Evolutionary conservation across 1,284 basidiomycete species (phyloP), one percentile per base, ranked within the genome.

Genomic region (Sanghuangporus baumii): DNA sequence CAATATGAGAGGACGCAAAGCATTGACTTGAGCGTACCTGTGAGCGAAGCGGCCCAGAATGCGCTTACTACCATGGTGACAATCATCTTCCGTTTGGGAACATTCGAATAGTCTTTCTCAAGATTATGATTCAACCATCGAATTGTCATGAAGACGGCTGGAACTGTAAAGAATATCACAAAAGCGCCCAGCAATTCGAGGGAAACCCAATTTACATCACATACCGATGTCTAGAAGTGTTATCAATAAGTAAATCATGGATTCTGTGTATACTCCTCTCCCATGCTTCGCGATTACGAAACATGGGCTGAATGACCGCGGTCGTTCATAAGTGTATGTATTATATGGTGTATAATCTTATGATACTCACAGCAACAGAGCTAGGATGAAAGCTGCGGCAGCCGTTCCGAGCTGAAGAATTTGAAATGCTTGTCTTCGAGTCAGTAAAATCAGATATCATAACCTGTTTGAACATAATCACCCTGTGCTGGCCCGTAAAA

Each of bases 61-160:
- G 61, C 55, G 37, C 36, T 20, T 41, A 67, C 40, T 50, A 63
- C 60, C 61, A 63, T 37, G 36, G 61, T n/a, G 57, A 57, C 40
- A 31, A 61, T 36, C 47, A 61, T 50, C 20, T 37, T 23, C 43
- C 20, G 34, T 52, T 55, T 51, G 61, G 64, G 52, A n/a, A 60
- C 59, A 46, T 51, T 57, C 18, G n/a, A 18, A 37, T 64, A 64
- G 55, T 64, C 62, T 11, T 51, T 38, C 23, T 31, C 11, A n/a
- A 64, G 46, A 14, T 60, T 37, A 46, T 60, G 40, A n/a, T 47
- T 34, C 12, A 37, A 26, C 52, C 52, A 63, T 20, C 61, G 61
- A 40, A 62, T 23, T 20, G 57, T 57, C 8, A 62, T 62, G 16
- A 57, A 37, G 38, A 62, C 48, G 36, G 61, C 58, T 37, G 56